Evolutionary conservation across 768 basidiomycete genomes (phyloP), one percentile per base, ranked within the genome.

Genomic region (Pisolithus sp.): DNA sequence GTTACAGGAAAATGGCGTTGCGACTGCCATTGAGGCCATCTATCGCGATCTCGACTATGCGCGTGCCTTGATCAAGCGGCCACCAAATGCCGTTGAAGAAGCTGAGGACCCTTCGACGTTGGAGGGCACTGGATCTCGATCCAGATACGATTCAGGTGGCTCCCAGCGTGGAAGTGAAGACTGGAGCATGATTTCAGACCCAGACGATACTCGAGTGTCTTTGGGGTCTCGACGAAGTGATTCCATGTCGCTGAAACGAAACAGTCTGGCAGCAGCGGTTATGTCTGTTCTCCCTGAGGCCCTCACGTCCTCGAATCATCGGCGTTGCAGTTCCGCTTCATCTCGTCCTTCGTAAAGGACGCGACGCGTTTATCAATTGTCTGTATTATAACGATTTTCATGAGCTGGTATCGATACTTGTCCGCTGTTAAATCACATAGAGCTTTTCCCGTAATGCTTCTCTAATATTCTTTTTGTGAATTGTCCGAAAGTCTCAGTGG

Each of bases 11-110:
- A 85, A 93, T 56, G 95, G 95, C n/a, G 93, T 97, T 2, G 78
- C 81, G 1, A 92, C 81, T 30, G 96, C 96, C 15, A 86, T 97
- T 53, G 94, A 98, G 68, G 84, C 87, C 24, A 93, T 99, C 57
- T 99, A 98, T 65, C 84, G 96, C 43, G 94, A 99, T 64, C 71
- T 98, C 51, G 95, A 98, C 55, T 97, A 97, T 66, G 92, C 95
- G 34, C 82, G 88, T 34, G 86, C 87, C 7, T 70, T 96, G 46
- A 83, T 97, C 57, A 94, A 92, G 65, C 80, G 77, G 30, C 63
- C 64, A 15, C 52, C 63, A 1, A 57, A 58, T 8, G 59, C 53
- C 21, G 57, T 65, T 15, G 56, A 59, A 30, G 72, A 65, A 24
- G 52, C 59, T 42, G 28, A 23, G 18, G 56, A 60, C 18, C 50